Base-by-base conservation (phyloP, 2,329 filamentous ascomycete species). In the Diplodia corticola region DNA sequence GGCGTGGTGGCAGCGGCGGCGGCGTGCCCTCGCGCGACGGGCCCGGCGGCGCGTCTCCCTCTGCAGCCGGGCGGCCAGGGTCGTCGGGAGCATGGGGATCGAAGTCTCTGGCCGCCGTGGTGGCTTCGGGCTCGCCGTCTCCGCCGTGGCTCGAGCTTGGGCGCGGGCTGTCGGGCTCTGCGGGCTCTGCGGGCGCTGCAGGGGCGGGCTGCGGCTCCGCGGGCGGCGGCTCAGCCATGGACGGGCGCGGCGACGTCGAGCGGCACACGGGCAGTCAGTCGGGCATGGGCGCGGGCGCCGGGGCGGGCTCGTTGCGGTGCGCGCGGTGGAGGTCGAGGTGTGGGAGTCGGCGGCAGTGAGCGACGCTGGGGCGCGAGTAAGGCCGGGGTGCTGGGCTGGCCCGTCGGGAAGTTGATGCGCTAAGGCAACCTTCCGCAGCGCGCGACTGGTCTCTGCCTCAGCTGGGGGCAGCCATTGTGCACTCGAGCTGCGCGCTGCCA, bases 1-100 rank as follows among this genome's bases (percentile, higher is more conserved):
- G 81, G 66, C 84, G 81, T 30, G 85, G 83, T n/a, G 85, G 86
- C 63, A 87, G 80, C 63, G 85, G 85, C 69, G 85, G 85, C 64
- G 82, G 83, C 22, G 78, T 79, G 65, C 82, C 82, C 73, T 83
- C 81, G 69, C 77, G 65, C 12, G 76, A 77, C n/a, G 63, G 40
- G 7, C 7, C 30, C n/a, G 20, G 28, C 26, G 51, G 44, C 33
- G 53, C 28, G 63, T 64, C 30, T n/a, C 44, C n/a, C n/a, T 50
- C 13, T 9, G 49, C 59, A 1, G 17, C n/a, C 17, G 24, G 35
- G 17, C n/a, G 24, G 15, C 2, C 54, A 44, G 35, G 54, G 37
- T 65, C 22, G 51, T 59, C 30, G 50, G 63, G 20, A 6, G 53
- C 63, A 51, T 9, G n/a, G 15, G 59, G 59, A 22, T 63, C 59